A percentile compares a stretch with the other conserved stretches of the same genome.
These are phyloP conservation scores for Kurtzmaniella quercitrusa DNA, from an alignment of 1,139 yeast genomes.

Conservation along the genomic window DNA sequence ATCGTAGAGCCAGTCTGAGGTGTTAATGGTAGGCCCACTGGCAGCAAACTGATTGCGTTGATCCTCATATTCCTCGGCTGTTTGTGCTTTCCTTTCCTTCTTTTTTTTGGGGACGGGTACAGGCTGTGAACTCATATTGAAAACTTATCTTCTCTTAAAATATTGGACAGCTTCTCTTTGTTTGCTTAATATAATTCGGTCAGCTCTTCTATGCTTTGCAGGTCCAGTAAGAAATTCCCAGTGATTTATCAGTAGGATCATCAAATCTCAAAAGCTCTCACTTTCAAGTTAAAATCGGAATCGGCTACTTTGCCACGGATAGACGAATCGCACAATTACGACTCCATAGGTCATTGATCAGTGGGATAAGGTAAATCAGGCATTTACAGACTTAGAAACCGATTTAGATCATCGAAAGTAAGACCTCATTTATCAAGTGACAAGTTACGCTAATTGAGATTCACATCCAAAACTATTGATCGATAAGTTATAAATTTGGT, in stretches of 20 bases:
- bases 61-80: constrained; percentile 46
- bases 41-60: constrained; percentile 43
- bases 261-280: not conserved
- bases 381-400: not conserved
- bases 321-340: not conserved
- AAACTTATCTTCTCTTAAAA: constrained; percentile 6
- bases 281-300: not conserved
- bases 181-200: constrained; percentile 37
- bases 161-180: constrained; percentile 20
- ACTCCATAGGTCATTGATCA: not conserved
- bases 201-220: too few species aligned
- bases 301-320: not conserved
- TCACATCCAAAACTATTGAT: too few species aligned
- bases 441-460: too few species aligned
- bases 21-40: constrained; percentile 51
- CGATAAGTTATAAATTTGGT: too few species aligned
- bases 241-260: not conserved
- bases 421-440: not conserved
- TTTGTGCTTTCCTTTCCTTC: constrained; percentile 49
- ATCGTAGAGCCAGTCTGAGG: constrained; percentile 42
- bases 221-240: not conserved
- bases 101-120: constrained; percentile 6
- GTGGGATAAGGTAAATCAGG: not conserved
- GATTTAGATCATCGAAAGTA: not conserved
- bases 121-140: constrained; percentile 2